Conservation (phyloP, 2,329 filamentous ascomycete genomes). For the Aspergillus luchuensis region DNA sequence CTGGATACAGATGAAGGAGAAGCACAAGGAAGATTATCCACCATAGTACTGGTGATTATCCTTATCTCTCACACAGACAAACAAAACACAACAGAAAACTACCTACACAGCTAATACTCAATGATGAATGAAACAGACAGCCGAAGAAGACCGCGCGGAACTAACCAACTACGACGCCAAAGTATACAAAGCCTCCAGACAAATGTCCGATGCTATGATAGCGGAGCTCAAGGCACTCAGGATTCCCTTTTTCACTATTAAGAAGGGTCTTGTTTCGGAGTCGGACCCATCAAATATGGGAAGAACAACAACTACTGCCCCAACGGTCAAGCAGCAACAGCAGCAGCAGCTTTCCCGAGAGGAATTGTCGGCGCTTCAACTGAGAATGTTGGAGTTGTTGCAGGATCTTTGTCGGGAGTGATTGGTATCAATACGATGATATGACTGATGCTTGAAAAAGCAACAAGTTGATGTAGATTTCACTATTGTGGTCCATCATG, state of each 20-base stretch:
- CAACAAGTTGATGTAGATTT: too few relatives aligned
- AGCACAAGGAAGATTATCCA: not conserved
- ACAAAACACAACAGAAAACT: too few relatives aligned
- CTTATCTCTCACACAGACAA: not conserved
- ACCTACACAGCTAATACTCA: not conserved
- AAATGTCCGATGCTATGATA: conserved; percentile 62
- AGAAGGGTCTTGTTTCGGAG: conserved; percentile 42
- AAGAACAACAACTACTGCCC: too few relatives aligned
- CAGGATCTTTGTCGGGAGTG: conserved; percentile 53
- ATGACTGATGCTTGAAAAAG: not conserved
- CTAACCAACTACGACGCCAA: conserved; percentile 62
- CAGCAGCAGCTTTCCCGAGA: conserved; percentile 37
- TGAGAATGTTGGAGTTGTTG: conserved; percentile 52
- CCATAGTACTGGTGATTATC: not conserved
- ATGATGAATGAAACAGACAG: conserved; percentile 35
- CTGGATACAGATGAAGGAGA: not conserved
- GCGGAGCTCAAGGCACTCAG: conserved; percentile 58
- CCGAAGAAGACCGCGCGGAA: conserved; percentile 56
- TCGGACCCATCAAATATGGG: not conserved
- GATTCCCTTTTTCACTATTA: conserved; percentile 63
- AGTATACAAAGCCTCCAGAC: conserved; percentile 60
- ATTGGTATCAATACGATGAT: conserved; percentile 1
- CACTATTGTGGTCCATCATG: too few relatives aligned
- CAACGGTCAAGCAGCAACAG: not conserved
- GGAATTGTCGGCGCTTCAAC: conserved; percentile 49